Base-by-base conservation (phyloP, 2,329 filamentous ascomycete species). In the Monosporascus ibericus region DNA sequence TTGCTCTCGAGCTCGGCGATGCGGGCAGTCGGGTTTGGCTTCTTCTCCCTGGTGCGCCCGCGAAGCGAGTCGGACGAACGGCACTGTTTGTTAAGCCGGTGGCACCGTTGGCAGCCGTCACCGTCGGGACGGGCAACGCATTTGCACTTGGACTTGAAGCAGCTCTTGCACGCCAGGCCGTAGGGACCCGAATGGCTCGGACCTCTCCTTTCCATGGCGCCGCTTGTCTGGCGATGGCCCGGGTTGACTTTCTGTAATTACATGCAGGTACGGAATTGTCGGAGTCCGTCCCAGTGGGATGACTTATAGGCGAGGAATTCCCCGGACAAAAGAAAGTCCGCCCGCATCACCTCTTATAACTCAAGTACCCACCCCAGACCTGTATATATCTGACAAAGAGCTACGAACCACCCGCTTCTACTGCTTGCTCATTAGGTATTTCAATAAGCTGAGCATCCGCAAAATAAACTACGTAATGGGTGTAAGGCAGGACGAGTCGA, bases 1-100 rank as follows among this genome's bases (percentile, higher is more conserved):
- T 63, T 67, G 49, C 61, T 60, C 56, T 72, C 70, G 15, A 72
- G 61, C 20, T 65, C 58, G 40, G 67, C 62, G 39, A 72, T 70
- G 36, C 65, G 63, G n/a, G 49, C 56, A 47, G 64, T 59, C 1
- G 68, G 65, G 44, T 60, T 62, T 51, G 64, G 58, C 8, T 55
- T 56, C 47, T 58, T 59, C 18, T 63, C 58, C 17, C 50, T 52
- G 56, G 60, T 61, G 18, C 66, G 64, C 48, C 58, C 63, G 50
- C 69, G 69, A 55, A 64, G 48, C 24, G 66, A 66, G 18, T 69
- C 65, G 34, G 69, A 68, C 34, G 66, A 62, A 48, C 65, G 58
- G 51, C 70, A 72, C 6, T 55, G 48, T 55, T 69, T 71, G 36
- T 59, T 63, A 6, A 71, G 68, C 46, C 69, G 67, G n/a, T 65